Percentiles rank a stretch among this genome's conserved stretches.
Evolutionary conservation across 1,284 basidiomycete genomes (phyloP).

Genomic region (Austroboletus novae-zelandiae): DNA sequence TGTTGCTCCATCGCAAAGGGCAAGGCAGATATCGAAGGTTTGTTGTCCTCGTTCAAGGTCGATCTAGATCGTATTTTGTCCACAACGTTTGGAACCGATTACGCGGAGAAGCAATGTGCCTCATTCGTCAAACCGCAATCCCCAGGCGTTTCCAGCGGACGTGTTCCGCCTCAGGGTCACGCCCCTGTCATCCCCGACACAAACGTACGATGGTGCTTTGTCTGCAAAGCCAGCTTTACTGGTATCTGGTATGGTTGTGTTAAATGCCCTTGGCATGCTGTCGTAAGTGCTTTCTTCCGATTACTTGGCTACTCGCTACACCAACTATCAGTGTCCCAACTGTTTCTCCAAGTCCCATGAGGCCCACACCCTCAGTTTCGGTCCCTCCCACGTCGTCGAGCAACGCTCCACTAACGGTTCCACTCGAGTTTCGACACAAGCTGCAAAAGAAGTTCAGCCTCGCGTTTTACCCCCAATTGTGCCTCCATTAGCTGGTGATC

Average conservation of each 20-base stretch:
- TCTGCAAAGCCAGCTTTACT: conserved; percentile 37
- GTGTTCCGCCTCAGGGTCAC: not conserved
- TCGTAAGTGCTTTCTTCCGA: conserved; percentile 35
- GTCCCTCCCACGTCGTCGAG: conserved; percentile 29
- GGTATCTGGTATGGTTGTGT: conserved; percentile 43
- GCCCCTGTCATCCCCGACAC: not conserved
- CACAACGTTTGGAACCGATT: conserved; percentile 43
- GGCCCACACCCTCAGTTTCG: conserved; percentile 30
- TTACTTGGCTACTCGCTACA: conserved; percentile 11
- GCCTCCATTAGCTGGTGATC: not conserved
- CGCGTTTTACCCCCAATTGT: not conserved
- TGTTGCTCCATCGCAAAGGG: conserved; percentile 54
- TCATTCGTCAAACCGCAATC: not conserved
- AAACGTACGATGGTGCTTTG: conserved; percentile 36
- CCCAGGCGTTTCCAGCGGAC: not conserved
- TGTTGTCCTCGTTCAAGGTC: conserved; percentile 59
- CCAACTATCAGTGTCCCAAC: conserved; percentile 19
- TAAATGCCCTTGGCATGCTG: conserved; percentile 45
- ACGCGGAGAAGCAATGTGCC: conserved; percentile 1
- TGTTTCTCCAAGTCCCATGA: conserved; percentile 30
- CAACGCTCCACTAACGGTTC: conserved; percentile 7
- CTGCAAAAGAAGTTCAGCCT: not conserved
- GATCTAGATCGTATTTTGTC: conserved; percentile 54
- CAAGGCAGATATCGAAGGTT: conserved; percentile 51
- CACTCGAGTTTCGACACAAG: conserved; percentile 3